These are phyloP conservation scores for Suillus americanus DNA, from an alignment of 768 basidiomycete species.

Conservation along the genomic window DNA sequence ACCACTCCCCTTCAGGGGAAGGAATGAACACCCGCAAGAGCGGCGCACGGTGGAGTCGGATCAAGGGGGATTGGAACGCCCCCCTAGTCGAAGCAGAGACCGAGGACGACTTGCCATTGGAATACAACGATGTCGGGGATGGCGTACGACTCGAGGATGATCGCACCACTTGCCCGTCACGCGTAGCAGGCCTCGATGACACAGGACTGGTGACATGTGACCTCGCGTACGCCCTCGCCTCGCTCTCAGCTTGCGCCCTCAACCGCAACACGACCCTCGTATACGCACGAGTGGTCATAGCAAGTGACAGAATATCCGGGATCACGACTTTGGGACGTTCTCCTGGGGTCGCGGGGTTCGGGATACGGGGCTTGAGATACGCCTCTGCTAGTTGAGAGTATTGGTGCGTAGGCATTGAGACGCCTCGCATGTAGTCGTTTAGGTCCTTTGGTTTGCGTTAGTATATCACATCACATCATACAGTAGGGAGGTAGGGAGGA, in stretches of 20 bases:
- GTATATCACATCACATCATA: not conserved
- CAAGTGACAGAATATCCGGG: constrained; percentile 49
- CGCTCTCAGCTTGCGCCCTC: constrained; percentile 76
- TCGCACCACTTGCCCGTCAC: not conserved
- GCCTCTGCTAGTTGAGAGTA: constrained; percentile 60
- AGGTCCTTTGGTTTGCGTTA: constrained; percentile 56
- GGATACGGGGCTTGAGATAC: constrained; percentile 51
- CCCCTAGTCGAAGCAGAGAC: constrained; percentile 14
- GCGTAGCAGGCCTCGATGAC: not conserved
- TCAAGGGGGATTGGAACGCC: constrained; percentile 68
- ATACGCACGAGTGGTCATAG: constrained; percentile 70
- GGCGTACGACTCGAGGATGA: constrained; percentile 59
- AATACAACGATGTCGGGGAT: constrained; percentile 49
- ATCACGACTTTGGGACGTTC: constrained; percentile 34
- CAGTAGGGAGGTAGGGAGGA: not conserved
- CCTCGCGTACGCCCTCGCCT: constrained; percentile 27
- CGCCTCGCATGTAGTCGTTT: constrained; percentile 76
- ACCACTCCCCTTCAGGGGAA: constrained; percentile 83
- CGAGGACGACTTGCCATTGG: constrained; percentile 24
- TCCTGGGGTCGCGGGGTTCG: constrained; percentile 30
- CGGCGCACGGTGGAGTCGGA: constrained; percentile 69
- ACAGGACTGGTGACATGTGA: constrained; percentile 6
- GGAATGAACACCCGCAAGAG: constrained; percentile 82
- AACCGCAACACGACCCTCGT: constrained; percentile 78
- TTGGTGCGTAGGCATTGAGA: constrained; percentile 72